Percentiles rank a stretch among this genome's conserved stretches.
Evolutionary conservation across 257 asterid species (phyloP).

Genomic region (Salvia hispanica): DNA sequence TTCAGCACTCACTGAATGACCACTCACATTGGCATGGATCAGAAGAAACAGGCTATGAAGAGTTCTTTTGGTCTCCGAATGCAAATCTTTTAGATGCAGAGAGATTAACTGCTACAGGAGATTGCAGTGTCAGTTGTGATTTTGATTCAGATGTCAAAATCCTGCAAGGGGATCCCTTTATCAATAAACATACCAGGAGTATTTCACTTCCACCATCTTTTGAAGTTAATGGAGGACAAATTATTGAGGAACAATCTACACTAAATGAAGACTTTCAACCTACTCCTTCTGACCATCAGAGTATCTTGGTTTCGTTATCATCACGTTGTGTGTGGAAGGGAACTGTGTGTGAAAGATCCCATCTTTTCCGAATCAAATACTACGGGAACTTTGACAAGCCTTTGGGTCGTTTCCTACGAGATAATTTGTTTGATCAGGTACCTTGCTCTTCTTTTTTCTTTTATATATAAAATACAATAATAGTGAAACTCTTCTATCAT

Average conservation of each 20-base stretch:
- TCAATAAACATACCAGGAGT: constrained; percentile 36
- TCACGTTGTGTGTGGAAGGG: constrained; percentile 96
- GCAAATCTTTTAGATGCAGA: constrained; percentile 38
- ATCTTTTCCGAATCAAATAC: constrained; percentile 84
- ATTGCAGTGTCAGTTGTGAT: constrained; percentile 30
- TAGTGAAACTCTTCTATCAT: background rate
- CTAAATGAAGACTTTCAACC: constrained; percentile 76
- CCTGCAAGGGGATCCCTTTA: constrained; percentile 36
- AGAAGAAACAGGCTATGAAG: constrained; percentile 35
- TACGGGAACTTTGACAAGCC: constrained; percentile 95
- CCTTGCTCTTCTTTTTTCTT: constrained; percentile 3
- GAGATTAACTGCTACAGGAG: constrained; percentile 32
- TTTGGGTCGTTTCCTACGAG: constrained; percentile 88
- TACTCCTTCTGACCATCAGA: constrained; percentile 85
- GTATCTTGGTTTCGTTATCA: constrained; percentile 89
- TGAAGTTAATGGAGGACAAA: constrained; percentile 44
- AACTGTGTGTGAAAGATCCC: constrained; percentile 94
- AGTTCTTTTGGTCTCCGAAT: constrained; percentile 32
- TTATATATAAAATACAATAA: constrained; percentile 2
- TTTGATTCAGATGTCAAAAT: constrained; percentile 38
- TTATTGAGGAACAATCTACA: constrained; percentile 43
- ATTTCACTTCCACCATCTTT: constrained; percentile 36
- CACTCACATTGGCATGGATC: constrained; percentile 38
- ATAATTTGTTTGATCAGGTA: constrained; percentile 92
- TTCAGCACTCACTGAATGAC: constrained; percentile 39